A percentile compares a stretch with the other conserved stretches of the same genome.
phyloP scores from a whole-genome alignment of 1,284 basidiomycete species.

The Boletus sp. region DNA sequence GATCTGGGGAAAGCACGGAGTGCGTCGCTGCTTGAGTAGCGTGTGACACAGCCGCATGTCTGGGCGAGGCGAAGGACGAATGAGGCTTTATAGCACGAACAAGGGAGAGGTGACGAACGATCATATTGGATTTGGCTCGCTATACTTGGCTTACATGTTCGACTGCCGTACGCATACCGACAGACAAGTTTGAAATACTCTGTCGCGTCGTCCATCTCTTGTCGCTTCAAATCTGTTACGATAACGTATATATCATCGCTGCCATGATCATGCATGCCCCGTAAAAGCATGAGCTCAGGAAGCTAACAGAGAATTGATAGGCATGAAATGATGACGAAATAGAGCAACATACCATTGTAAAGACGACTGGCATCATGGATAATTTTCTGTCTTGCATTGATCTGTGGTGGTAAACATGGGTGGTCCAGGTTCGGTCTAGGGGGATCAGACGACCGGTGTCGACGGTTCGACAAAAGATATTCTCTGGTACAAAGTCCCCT shows the following conservation, averaged over 20 bases:
- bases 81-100: slow-evolving; percentile 10
- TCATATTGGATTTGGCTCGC: slow-evolving; percentile 62
- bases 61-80: slow-evolving; percentile 24
- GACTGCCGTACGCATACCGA: slow-evolving; percentile 55
- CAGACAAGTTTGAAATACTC: slow-evolving; percentile 72
- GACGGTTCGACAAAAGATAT: slow-evolving; percentile 70
- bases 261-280: slow-evolving; percentile 72
- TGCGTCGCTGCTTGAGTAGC: slow-evolving; percentile 58
- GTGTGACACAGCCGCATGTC: slow-evolving; percentile 65
- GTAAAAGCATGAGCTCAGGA: slow-evolving; percentile 69
- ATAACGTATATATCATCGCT: slow-evolving; percentile 74
- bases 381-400: slow-evolving; percentile 67
- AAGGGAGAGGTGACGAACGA: slow-evolving; percentile 40
- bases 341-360: slow-evolving; percentile 57
- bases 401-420: slow-evolving; percentile 70
- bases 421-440: slow-evolving; percentile 73
- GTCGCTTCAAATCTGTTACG: slow-evolving; percentile 68
- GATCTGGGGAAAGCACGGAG: slow-evolving; percentile 73
- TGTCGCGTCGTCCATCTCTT: slow-evolving; percentile 73
- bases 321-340: slow-evolving; percentile 5
- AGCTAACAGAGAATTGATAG: slow-evolving; percentile 40
- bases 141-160: slow-evolving; percentile 59
- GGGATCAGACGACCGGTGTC: slow-evolving; percentile 71
- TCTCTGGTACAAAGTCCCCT: slow-evolving; percentile 70
- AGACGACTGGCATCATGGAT: slow-evolving; percentile 73